Evolutionary conservation across 257 asterid genomes (phyloP), one percentile per base, ranked within the genome.

Genomic region (Scutellaria barbata): DNA sequence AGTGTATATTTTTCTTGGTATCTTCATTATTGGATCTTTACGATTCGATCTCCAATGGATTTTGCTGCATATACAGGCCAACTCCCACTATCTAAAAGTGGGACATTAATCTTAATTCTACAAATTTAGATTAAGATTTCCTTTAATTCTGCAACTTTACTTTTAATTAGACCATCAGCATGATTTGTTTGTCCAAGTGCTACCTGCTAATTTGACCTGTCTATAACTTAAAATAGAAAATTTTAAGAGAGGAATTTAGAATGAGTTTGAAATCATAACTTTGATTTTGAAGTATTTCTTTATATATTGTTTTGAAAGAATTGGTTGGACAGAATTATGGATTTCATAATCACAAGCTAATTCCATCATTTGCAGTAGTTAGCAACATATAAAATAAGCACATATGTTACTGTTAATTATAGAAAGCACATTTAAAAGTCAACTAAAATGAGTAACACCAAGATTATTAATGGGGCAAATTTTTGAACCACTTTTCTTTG

Each of bases 51-150:
- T 48, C 66, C 70, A 65, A 39, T 58, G 39, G 58, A 25, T 55
- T 57, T 40, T 71, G 69, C 56, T 52, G 55, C 56, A 51, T 48
- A 46, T 46, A 30, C 30, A 56, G 47, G 48, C 17, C 48, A 18
- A 3, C 57, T 41, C 42, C 30, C 70, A 68, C 60, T 59, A 62
- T 9, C 46, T 71, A 8, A 12, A 14, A 51, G 68, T 76, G 67
- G 71, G 74, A 60, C 74, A 75, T 53, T 7, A 55, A 42, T 54
- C 57, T 55, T 54, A 52, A 35, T 16, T 46, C 37, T 14, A 20
- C 43, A 22, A 8, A 40, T 62, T 18, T 39, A 50, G 45, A 42
- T 30, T 41, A 41, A 37, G 39, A 48, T 39, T 13, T 52, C 7
- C 1, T 3, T 17, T 16, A 30, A 2, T 52, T 35, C 35, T 39